Percentiles rank a stretch among this genome's conserved stretches.
Conservation (phyloP, 176 grass and related monocot genomes). For the Echinochloa phyllopogon region DNA sequence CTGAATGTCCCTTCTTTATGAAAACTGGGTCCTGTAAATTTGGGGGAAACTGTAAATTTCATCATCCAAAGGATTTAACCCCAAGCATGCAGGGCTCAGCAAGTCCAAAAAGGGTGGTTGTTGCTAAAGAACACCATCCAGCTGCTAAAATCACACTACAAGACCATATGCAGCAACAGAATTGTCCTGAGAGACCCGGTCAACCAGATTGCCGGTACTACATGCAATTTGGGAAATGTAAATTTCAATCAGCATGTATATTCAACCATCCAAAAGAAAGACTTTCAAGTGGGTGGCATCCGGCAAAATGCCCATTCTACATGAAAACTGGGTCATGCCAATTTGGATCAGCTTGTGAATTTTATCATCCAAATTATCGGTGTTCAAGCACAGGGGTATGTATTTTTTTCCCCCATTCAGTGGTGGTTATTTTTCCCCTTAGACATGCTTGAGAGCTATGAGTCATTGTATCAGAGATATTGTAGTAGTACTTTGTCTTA, state of each 20-base stretch:
- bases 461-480: background rate
- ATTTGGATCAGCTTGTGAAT: constrained; percentile 52
- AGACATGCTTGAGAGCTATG: background rate
- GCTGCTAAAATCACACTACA: constrained; percentile 12
- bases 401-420: constrained; percentile 8
- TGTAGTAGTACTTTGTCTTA: background rate
- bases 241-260: constrained; percentile 51
- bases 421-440: background rate
- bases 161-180: constrained; percentile 40
- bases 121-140: constrained; percentile 26
- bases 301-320: constrained; percentile 44
- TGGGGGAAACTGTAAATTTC: constrained; percentile 52
- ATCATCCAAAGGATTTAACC: constrained; percentile 53
- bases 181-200: constrained; percentile 52
- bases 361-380: constrained; percentile 37
- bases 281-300: constrained; percentile 42
- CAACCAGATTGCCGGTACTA: constrained; percentile 56
- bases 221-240: constrained; percentile 57
- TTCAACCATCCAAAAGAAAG: constrained; percentile 60
- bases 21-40: constrained; percentile 56
- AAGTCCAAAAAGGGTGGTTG: constrained; percentile 18
- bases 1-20: constrained; percentile 57
- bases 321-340: constrained; percentile 51
- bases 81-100: constrained; percentile 11
- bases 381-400: constrained; percentile 40